Evolutionary conservation across 1,284 basidiomycete species (phyloP).

Genomic region (Pyrrhoderma noxium): DNA sequence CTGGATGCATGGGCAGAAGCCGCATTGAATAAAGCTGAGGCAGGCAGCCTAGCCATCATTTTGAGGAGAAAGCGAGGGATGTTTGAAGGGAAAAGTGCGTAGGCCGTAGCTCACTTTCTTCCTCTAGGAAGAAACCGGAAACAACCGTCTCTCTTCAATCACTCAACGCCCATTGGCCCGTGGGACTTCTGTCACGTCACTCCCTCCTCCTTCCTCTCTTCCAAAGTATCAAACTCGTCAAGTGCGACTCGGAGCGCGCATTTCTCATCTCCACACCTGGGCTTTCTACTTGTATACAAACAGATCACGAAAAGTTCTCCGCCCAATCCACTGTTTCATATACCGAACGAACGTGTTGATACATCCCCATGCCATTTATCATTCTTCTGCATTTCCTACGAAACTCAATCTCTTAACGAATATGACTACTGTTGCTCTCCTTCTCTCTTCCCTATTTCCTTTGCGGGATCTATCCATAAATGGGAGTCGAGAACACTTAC

Average conservation of each 20-base stretch:
- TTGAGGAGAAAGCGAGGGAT: slow-evolving; percentile 8
- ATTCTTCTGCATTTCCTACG: background rate
- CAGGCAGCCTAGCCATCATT: slow-evolving; percentile 20
- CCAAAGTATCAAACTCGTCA: too few relatives aligned
- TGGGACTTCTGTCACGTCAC: background rate
- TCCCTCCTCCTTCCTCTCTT: background rate
- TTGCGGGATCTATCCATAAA: too few relatives aligned
- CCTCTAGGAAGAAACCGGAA: slow-evolving; percentile 10
- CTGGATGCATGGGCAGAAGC: slow-evolving; percentile 13
- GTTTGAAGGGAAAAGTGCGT: background rate
- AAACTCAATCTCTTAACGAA: background rate
- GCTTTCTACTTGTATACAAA: too few relatives aligned
- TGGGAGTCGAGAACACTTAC: too few relatives aligned
- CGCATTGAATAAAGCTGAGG: slow-evolving; percentile 16
- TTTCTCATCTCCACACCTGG: too few relatives aligned
- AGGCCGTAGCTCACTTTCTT: slow-evolving; percentile 8
- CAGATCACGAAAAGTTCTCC: too few relatives aligned
- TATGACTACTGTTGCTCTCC: too few relatives aligned
- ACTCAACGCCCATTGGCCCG: background rate
- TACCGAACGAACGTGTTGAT: too few relatives aligned
- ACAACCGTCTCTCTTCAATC: too few relatives aligned
- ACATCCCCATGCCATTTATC: background rate
- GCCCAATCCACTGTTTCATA: too few relatives aligned
- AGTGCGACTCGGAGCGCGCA: too few relatives aligned
- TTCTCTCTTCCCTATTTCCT: too few relatives aligned